Evolutionary conservation across 2,329 filamentous ascomycete genomes (phyloP), one percentile per base, ranked within the genome.

Genomic region (Leptographium lundbergii): DNA sequence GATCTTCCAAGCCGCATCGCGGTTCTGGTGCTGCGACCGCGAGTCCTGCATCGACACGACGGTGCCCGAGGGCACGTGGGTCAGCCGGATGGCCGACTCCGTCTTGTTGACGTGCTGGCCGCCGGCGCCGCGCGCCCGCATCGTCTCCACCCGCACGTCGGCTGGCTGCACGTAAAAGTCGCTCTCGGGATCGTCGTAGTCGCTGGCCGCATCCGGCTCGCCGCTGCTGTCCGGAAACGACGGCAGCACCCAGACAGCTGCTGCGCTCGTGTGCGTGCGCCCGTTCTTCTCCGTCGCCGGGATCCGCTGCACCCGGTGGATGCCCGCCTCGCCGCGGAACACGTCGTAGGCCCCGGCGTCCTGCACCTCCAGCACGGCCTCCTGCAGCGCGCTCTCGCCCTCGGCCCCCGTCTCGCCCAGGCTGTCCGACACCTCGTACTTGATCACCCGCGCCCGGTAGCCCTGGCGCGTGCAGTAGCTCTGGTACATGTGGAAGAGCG

Each of bases 81-180:
- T 97, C 67, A 99, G 78, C 11, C 94, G 86, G 62, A 99, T 89
- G 4, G 94, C 94, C 34, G 90, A 96, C 74, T 99, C 94, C 0
- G 94, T 99, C 71, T 92, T 96, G 75, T 99, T 99, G 69, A 99
- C 94, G 73, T 99, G 94, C 75, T 99, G 94, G 0, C 94, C 94
- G 36, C 94, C 94, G 0, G 94, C 92, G 61, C 94, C 94, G 53
- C 89, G 79, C 0, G 94, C 91, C 19, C 91, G 82, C 91, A 97
- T 96, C 61, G 91, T 89, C 69, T 99, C 94, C 24, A 83, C 77
- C 57, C 80, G 80, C 27, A 99, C 90, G 61, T 99, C 92, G 61
- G 84, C 80, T 6, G 88, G 84, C 68, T 95, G 84, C 61, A 99
- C 80, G 74, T 91, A 96, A 74, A 95, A 96, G 69, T 96, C 88